Evolutionary conservation across 2,329 filamentous ascomycete species (phyloP), one percentile per base, ranked within the genome.

Genomic region (Diaporthe capsici): DNA sequence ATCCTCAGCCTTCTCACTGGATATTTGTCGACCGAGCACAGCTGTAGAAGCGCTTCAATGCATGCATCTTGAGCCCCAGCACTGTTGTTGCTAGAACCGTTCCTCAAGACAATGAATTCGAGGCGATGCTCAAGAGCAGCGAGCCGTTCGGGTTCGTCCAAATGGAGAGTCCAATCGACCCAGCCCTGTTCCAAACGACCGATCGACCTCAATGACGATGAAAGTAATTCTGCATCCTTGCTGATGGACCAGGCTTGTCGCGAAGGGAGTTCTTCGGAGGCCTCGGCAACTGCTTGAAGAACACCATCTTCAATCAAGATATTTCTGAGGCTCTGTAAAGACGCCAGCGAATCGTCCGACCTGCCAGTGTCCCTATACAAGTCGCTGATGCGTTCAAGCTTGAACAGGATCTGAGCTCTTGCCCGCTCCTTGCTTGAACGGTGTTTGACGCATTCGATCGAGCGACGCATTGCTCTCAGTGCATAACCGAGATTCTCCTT

Each of bases 371-470:
- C 82, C 78, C 88, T 90, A 78, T 90, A 91, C 1, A 92, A 80
- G 53, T 94, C 91, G 3, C 90, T 92, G 78, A 94, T 88, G 15
- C 90, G 87, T 80, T 95, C 93, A 53, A 94, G 85, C 80, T 95
- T 95, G 72, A 87, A 87, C 0, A 88, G 83, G 1, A 94, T 83
- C 76, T 92, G 88, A 0, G 91, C 92, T 77, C 88, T 88, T 58
- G 90, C 87, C 81, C 89, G 90, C 75, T 94, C 92, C 0, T 83
- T 81, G 25, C 85, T 82, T 0, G 90, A 82, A 10, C 90, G 87
- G 58, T 88, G 84, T 78, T 89, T 89, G 44, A 94, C 86, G 51
- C 89, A 86, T 60, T 94, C 91, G 67, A 94, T 88, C 0, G 93
- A 93, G 73, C 90, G 88, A 74, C 89, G 89, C 67, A 95, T 86